phyloP scores from a whole-genome alignment of 1,284 basidiomycete genomes.

The Microbotryum silenes-acaulis region DNA sequence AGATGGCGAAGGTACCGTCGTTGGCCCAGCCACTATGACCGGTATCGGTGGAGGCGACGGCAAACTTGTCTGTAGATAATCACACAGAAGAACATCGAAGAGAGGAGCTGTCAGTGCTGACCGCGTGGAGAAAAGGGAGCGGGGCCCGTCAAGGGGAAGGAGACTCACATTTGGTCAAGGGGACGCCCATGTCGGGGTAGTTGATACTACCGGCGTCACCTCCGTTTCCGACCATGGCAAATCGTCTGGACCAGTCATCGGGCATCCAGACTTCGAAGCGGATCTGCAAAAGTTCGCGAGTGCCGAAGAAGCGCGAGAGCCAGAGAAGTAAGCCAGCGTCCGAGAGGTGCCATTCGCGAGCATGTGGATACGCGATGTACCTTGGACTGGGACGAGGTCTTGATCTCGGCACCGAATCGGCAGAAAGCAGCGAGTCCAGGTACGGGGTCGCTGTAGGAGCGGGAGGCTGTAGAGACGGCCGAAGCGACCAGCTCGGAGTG shows the following conservation, averaged over 20 bases:
- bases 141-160: no score
- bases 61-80: constrained; percentile 7
- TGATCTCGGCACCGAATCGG: constrained; percentile 27
- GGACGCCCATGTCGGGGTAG: constrained; percentile 24
- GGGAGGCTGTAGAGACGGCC: not conserved
- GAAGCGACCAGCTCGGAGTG: not conserved
- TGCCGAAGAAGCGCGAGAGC: not conserved
- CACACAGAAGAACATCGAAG: not conserved
- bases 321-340: not conserved
- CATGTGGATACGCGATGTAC: not conserved
- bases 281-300: constrained; percentile 1
- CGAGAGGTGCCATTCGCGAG: not conserved
- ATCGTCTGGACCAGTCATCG: constrained; percentile 24
- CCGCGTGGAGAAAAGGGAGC: not conserved
- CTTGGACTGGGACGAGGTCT: constrained; percentile 14
- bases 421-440: constrained; percentile 22
- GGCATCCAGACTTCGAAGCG: constrained; percentile 35
- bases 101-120: not conserved
- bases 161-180: constrained; percentile 15
- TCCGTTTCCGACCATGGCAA: constrained; percentile 32
- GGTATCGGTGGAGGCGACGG: constrained; percentile 25
- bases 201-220: constrained; percentile 29
- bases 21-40: constrained; percentile 26
- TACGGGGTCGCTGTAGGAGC: constrained; percentile 12
- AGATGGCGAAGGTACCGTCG: constrained; percentile 30